Base-by-base conservation (phyloP, 352 stramenopile species). In the Phytopythium vexans region DNA sequence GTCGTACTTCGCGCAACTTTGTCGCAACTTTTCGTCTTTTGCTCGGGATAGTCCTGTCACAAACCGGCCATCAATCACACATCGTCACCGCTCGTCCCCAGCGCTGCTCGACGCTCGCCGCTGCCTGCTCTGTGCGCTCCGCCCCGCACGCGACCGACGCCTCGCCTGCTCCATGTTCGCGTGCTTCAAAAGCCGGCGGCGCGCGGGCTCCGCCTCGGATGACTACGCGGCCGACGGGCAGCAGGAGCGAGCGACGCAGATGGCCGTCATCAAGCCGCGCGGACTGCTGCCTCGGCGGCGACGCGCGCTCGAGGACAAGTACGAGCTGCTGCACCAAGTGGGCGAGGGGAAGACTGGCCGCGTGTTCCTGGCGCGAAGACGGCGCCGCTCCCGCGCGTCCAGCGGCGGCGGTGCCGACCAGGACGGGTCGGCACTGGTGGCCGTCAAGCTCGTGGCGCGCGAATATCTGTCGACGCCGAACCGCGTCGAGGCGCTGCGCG, bases 311-410 rank as follows among this genome's bases (percentile, higher is more conserved):
- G 77, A 89, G 39, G 64, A 75, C 15, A 65, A 73, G 10, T 94
- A 92, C 70, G 80, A 92, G 54, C 66, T 74, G 37, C 54, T 85
- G 54, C 68, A 89, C 45, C 63, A 86, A 44, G 67, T 94, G 40
- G 84, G 84, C 37, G 74, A 89, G 40, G 84, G 84, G 58, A 92
- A 94, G 64, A 94, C 82, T 1, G 80, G 73, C 10, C 68, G 77
- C 45, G 84, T 94, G 54, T 88, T 77, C 41, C 67, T 77, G 35
- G 82, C 75, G 38, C 72, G 68, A 49, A 64, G 56, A 35, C 66
- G 68, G 27, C 27, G 44, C 6, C 56, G 57, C 3, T 5, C 46
- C 14, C 60, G 64, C 0, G 67, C 54, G 10, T 16, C 41, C 4
- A 54, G 46, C 34, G 60, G 64, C 31, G 65, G 60, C 35, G 31